phyloP scores from a whole-genome alignment of 257 asterid species.

The Agastache rugosa region DNA sequence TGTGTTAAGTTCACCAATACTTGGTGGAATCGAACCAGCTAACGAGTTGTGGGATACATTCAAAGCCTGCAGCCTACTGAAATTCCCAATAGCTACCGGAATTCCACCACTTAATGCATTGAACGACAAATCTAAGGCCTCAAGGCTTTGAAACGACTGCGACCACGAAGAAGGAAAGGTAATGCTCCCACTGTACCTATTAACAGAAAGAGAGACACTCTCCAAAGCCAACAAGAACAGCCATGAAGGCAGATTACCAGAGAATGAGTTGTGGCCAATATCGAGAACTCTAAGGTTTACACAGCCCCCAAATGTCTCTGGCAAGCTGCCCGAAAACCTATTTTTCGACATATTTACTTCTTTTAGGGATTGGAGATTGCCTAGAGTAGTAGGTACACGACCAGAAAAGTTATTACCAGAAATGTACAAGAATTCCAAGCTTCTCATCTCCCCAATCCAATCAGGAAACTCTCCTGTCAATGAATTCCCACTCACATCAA shows the following conservation, averaged over 20 bases:
- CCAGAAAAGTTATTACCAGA: constrained; percentile 71
- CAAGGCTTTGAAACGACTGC: constrained; percentile 56
- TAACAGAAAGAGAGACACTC: constrained; percentile 55
- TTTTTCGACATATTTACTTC: constrained; percentile 64
- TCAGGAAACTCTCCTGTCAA: constrained; percentile 68
- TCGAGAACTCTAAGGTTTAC: constrained; percentile 60
- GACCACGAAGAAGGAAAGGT: constrained; percentile 33
- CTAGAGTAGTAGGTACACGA: constrained; percentile 52
- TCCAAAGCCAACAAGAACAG: constrained; percentile 56
- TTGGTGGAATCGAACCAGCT: constrained; percentile 59
- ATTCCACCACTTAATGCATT: constrained; percentile 72
- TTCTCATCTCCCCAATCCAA: constrained; percentile 81
- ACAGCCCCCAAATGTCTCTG: constrained; percentile 63
- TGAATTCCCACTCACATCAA: constrained; percentile 57
- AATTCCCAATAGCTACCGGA: constrained; percentile 59
- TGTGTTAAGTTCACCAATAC: constrained; percentile 55
- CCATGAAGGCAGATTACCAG: constrained; percentile 81
- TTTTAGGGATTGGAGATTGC: constrained; percentile 57
- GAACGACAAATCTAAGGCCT: constrained; percentile 68
- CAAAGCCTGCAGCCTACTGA: constrained; percentile 59
- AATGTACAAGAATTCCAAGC: constrained; percentile 65
- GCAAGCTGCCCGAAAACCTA: constrained; percentile 62
- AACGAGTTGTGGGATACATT: constrained; percentile 67
- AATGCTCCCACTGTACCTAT: constrained; percentile 62
- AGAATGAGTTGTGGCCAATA: constrained; percentile 51